Evolutionary conservation across 2,329 filamentous ascomycete species (phyloP).

Genomic region (Cladorrhinum sp.): DNA sequence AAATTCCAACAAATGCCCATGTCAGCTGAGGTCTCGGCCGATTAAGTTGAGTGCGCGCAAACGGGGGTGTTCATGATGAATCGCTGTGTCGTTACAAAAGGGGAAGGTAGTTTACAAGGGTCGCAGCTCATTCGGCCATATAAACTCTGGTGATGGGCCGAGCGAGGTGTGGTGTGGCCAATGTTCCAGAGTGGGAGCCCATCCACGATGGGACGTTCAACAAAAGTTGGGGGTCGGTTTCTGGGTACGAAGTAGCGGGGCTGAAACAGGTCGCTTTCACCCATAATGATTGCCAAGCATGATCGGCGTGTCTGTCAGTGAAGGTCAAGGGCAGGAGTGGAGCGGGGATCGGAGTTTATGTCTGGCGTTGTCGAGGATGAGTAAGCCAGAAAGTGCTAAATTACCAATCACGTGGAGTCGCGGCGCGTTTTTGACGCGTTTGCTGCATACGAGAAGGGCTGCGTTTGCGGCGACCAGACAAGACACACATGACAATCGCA

Average conservation of each 20-base stretch:
- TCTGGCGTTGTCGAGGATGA: not conserved
- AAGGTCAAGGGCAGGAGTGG: too few relatives aligned
- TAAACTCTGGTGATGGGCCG: not conserved
- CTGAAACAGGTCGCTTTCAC: conserved; percentile 6
- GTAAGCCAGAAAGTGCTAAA: not conserved
- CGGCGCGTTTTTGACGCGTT: conserved; percentile 14
- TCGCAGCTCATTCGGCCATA: not conserved
- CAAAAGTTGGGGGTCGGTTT: not conserved
- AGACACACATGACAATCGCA: too few relatives aligned
- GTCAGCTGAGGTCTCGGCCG: conserved; percentile 9
- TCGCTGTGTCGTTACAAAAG: not conserved
- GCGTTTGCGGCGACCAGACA: not conserved
- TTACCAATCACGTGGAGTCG: conserved; percentile 16
- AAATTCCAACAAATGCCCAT: not conserved
- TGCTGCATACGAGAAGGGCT: not conserved
- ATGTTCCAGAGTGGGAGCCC: too few relatives aligned
- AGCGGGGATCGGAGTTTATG: conserved; percentile 4
- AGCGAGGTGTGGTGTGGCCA: not conserved
- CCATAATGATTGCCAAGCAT: not conserved
- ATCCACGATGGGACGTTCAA: not conserved
- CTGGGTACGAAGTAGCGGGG: not conserved
- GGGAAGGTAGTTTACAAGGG: conserved; percentile 3
- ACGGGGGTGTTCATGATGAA: not conserved
- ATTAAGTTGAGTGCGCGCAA: not conserved
- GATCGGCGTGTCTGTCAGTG: not conserved